Percentiles rank a stretch among this genome's conserved stretches.
phyloP scores from a whole-genome alignment of 2,329 filamentous ascomycete species.

The Thermomyces lanuginosus region DNA sequence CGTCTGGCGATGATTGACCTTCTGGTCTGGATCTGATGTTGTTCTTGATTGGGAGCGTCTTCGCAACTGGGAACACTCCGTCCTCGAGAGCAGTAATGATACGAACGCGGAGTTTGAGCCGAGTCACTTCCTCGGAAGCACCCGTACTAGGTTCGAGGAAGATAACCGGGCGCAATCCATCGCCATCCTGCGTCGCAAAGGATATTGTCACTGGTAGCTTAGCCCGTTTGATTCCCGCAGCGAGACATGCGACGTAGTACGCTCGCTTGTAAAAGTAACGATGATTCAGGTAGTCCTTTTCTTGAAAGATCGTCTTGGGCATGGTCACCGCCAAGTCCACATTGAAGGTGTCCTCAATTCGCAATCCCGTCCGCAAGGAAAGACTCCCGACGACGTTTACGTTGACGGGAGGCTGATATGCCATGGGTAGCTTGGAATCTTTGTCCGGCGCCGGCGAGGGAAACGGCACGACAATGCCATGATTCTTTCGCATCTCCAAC shows the following conservation, averaged over 20 bases:
- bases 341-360: slow-evolving; percentile 36
- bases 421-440: slow-evolving; percentile 66
- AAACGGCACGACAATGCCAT: slow-evolving; percentile 62
- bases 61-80: slow-evolving; percentile 51
- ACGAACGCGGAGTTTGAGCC: slow-evolving; percentile 44
- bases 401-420: slow-evolving; percentile 56
- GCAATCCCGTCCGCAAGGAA: slow-evolving; percentile 56
- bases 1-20: slow-evolving; percentile 22
- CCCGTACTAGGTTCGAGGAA: slow-evolving; percentile 24
- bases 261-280: slow-evolving; percentile 90
- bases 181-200: slow-evolving; percentile 55
- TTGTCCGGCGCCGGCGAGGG: slow-evolving; percentile 61
- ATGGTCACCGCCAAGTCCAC: slow-evolving; percentile 82
- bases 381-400: slow-evolving; percentile 87
- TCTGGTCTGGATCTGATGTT: slow-evolving; percentile 40
- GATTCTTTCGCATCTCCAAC: slow-evolving; percentile 47
- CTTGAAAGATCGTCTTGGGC: slow-evolving; percentile 63
- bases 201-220: slow-evolving; percentile 40
- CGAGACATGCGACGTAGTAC: slow-evolving; percentile 74
- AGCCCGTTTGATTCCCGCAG: slow-evolving; percentile 48
- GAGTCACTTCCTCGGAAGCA: slow-evolving; percentile 21
- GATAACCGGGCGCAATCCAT: slow-evolving; percentile 57
- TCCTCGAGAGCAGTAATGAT: slow-evolving; percentile 61
- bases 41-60: slow-evolving; percentile 53
- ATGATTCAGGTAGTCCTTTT: slow-evolving; percentile 86